A percentile compares a stretch with the other conserved stretches of the same genome.
Conservation (phyloP, 2,329 filamentous ascomycete species). For the Aspergillus vadensis region DNA sequence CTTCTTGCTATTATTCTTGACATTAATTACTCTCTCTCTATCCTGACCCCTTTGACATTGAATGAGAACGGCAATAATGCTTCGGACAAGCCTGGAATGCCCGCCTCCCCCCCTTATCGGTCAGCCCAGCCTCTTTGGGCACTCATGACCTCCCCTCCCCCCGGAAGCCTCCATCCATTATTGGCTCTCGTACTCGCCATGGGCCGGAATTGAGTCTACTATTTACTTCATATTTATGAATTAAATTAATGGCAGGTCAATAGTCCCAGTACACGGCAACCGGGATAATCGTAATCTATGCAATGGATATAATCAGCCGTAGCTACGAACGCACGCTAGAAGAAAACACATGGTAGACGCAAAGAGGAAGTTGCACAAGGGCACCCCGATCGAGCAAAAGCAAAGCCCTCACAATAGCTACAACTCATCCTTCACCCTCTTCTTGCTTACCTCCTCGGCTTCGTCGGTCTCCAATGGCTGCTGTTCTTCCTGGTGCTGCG, state of each 20-base stretch:
- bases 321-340: slow-evolving; percentile 2
- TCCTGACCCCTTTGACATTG: too few relatives aligned
- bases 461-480: slow-evolving; percentile 14
- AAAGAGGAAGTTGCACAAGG: not conserved
- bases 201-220: not conserved
- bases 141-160: not conserved
- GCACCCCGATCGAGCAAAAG: not conserved
- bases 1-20: too few relatives aligned
- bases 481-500: slow-evolving; percentile 12
- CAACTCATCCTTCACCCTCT: slow-evolving; percentile 45
- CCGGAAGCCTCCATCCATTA: not conserved
- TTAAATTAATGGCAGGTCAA: not conserved
- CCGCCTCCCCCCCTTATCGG: not conserved
- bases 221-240: not conserved
- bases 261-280: slow-evolving; percentile 1
- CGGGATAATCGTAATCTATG: not conserved
- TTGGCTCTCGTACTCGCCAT: not conserved
- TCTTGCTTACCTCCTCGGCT: slow-evolving; percentile 36
- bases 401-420: slow-evolving; percentile 20
- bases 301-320: not conserved
- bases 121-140: slow-evolving; percentile 4
- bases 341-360: not conserved
- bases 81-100: not conserved
- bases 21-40: too few relatives aligned
- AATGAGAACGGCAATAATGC: not conserved